Conservation (phyloP, 768 basidiomycete genomes). For the Candolleomyces aberdarensis region DNA sequence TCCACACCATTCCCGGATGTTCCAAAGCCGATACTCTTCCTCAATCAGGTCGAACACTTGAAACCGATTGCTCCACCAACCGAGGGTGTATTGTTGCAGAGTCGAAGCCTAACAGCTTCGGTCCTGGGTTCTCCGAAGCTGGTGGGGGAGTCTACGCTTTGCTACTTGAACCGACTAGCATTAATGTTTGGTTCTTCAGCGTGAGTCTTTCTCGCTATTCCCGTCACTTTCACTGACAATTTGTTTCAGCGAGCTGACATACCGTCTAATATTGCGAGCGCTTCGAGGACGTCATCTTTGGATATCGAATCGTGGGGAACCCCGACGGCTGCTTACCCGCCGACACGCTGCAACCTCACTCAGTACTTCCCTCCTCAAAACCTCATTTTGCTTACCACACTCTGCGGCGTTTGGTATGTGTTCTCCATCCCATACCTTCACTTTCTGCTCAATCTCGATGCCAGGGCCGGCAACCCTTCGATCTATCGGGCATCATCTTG, state of each 20-base stretch:
- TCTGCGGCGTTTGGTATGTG: slow-evolving; percentile 49
- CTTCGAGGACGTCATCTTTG: slow-evolving; percentile 33
- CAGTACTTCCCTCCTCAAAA: slow-evolving; percentile 61
- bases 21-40: slow-evolving; percentile 29
- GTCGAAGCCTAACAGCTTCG: slow-evolving; percentile 59
- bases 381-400: slow-evolving; percentile 66
- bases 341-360: slow-evolving; percentile 48
- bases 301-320: slow-evolving; percentile 48
- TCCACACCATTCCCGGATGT: slow-evolving; percentile 63
- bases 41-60: slow-evolving; percentile 49
- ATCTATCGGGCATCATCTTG: slow-evolving; percentile 38
- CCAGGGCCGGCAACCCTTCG: slow-evolving; percentile 41
- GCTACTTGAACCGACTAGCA: slow-evolving; percentile 56
- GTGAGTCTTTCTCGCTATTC: slow-evolving; percentile 22
- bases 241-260: slow-evolving; percentile 39
- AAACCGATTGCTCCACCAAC: slow-evolving; percentile 54
- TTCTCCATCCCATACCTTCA: neutral
- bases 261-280: slow-evolving; percentile 31
- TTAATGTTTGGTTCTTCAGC: slow-evolving; percentile 43
- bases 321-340: slow-evolving; percentile 65
- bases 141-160: slow-evolving; percentile 79
- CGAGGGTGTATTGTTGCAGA: slow-evolving; percentile 68
- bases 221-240: neutral
- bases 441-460: neutral
- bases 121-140: slow-evolving; percentile 58